Evolutionary conservation across 2,329 filamentous ascomycete genomes (phyloP).

Genomic region (Hysterium pulicare): DNA sequence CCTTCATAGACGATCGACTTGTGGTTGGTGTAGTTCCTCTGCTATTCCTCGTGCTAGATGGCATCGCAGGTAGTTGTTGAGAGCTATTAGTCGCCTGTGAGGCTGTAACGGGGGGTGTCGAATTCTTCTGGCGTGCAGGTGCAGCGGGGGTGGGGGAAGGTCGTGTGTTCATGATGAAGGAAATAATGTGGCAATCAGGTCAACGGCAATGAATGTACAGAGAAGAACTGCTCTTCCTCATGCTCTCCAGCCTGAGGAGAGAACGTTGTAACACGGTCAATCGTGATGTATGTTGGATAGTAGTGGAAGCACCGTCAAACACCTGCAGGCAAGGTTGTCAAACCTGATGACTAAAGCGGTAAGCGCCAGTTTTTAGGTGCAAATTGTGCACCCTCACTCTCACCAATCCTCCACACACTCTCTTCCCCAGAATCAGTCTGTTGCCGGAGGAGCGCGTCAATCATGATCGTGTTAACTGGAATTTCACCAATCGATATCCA

Average conservation of each 20-base stretch:
- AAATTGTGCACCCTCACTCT: too few relatives aligned
- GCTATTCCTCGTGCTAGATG: conserved; percentile 21
- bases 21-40: conserved; percentile 26
- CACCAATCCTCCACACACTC: too few relatives aligned
- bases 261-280: background rate
- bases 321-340: too few relatives aligned
- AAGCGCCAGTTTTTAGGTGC: too few relatives aligned
- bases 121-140: conserved; percentile 25
- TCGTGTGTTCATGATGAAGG: conserved; percentile 28
- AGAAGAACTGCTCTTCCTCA: background rate
- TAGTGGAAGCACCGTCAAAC: too few relatives aligned
- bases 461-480: too few relatives aligned
- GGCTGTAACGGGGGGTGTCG: conserved; percentile 25
- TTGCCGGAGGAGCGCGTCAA: too few relatives aligned
- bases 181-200: conserved; percentile 3
- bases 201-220: conserved; percentile 1
- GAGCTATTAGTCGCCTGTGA: conserved; percentile 20
- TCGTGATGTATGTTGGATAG: background rate
- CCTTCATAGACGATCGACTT: conserved; percentile 27
- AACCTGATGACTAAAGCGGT: too few relatives aligned
- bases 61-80: conserved; percentile 20
- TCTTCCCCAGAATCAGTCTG: too few relatives aligned
- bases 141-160: conserved; percentile 31
- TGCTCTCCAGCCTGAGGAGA: background rate
- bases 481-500: too few relatives aligned